phyloP scores from a whole-genome alignment of 805 yeast genomes.

The Starmerella kuoi region DNA sequence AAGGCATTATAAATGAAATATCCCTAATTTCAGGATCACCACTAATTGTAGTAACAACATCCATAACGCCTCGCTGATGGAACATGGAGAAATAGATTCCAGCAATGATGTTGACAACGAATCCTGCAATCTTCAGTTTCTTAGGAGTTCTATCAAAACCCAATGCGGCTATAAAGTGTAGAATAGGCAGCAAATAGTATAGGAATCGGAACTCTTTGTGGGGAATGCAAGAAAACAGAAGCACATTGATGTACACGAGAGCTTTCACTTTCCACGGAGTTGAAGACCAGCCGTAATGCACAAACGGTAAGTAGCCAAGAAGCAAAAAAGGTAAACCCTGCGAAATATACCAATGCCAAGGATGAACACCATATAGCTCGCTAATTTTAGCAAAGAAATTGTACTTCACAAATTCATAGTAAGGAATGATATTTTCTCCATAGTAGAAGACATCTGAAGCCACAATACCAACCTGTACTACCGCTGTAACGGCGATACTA shows the following conservation, averaged over 20 bases:
- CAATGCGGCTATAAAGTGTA: slow-evolving; percentile 41
- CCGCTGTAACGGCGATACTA: slow-evolving; percentile 3
- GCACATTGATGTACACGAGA: slow-evolving; percentile 35
- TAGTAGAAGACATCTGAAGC: slow-evolving; percentile 9
- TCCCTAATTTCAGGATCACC: slow-evolving; percentile 33
- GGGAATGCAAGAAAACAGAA: slow-evolving; percentile 48
- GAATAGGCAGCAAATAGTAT: slow-evolving; percentile 69
- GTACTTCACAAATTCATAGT: slow-evolving; percentile 10
- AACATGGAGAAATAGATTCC: slow-evolving; percentile 46
- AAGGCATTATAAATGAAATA: slow-evolving; percentile 81
- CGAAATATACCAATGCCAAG: slow-evolving; percentile 69
- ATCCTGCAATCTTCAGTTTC: background rate
- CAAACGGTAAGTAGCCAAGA: slow-evolving; percentile 48
- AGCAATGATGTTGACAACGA: slow-evolving; percentile 32
- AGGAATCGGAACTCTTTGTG: slow-evolving; percentile 91
- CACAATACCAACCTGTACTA: slow-evolving; percentile 5
- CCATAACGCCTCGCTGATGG: slow-evolving; percentile 80
- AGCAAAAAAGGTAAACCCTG: slow-evolving; percentile 75
- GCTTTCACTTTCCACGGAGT: slow-evolving; percentile 2
- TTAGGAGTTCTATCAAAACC: slow-evolving; percentile 1
- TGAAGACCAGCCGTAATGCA: slow-evolving; percentile 9
- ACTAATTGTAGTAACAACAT: slow-evolving; percentile 45
- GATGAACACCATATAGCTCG: slow-evolving; percentile 57
- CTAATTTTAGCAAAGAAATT: slow-evolving; percentile 18
- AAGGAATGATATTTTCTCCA: slow-evolving; percentile 4